Evolutionary conservation across 257 asterid species (phyloP).

Genomic region (Parsonsia alboflavescens): DNA sequence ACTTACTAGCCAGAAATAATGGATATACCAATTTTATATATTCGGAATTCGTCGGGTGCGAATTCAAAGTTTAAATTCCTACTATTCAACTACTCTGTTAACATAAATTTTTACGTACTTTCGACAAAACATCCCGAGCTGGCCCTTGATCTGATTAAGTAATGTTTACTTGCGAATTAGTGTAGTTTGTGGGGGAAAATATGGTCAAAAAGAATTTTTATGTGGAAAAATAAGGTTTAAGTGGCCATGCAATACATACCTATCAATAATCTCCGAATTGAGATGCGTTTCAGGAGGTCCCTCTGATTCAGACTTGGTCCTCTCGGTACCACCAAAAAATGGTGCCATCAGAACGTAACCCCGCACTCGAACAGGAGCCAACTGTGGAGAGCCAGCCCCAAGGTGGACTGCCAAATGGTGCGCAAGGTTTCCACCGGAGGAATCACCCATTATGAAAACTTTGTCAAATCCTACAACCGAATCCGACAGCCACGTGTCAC

Average conservation of each 20-base stretch:
- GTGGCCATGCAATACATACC: constrained; percentile 37
- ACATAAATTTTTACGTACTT: too few species aligned
- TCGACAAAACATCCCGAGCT: too few species aligned
- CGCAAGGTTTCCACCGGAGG: constrained; percentile 78
- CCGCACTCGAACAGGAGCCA: constrained; percentile 53
- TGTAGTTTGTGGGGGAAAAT: too few species aligned
- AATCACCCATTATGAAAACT: constrained; percentile 66
- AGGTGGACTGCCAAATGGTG: constrained; percentile 70
- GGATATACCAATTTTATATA: too few species aligned
- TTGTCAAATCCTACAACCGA: constrained; percentile 36
- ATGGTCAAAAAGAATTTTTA: too few species aligned
- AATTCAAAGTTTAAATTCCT: too few species aligned
- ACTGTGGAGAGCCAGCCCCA: constrained; percentile 37
- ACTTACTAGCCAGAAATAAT: too few species aligned
- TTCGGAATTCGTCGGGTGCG: too few species aligned
- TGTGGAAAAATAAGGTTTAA: too few species aligned
- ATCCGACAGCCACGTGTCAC: constrained; percentile 36
- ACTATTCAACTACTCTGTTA: too few species aligned
- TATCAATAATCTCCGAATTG: constrained; percentile 60
- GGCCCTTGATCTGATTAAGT: too few species aligned
- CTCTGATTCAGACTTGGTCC: constrained; percentile 63
- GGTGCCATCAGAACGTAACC: constrained; percentile 78
- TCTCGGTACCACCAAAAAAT: constrained; percentile 59
- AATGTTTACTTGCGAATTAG: neutral
- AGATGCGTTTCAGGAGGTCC: constrained; percentile 49